Evolutionary conservation across 2,329 filamentous ascomycete genomes (phyloP).

Genomic region (Fusarium anthophilum): DNA sequence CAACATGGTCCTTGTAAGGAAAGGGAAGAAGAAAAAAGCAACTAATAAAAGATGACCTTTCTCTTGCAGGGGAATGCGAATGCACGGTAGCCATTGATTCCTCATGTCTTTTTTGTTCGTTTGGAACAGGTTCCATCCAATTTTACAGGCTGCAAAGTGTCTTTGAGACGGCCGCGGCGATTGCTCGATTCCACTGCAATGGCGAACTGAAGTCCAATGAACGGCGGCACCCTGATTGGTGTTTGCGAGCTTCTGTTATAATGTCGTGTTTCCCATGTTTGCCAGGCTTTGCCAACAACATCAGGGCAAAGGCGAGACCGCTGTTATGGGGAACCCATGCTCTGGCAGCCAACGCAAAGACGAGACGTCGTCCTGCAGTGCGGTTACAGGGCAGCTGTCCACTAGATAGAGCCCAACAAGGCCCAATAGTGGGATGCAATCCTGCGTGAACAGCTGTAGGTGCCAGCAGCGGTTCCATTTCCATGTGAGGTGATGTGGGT

Average conservation of each 20-base stretch:
- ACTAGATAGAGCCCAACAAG: conserved; percentile 31
- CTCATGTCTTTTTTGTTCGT: not conserved
- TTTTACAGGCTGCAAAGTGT: conserved; percentile 15
- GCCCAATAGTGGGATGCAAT: conserved; percentile 23
- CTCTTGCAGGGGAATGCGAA: conserved; percentile 42
- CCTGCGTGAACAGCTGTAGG: conserved; percentile 19
- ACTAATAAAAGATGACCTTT: conserved; percentile 16
- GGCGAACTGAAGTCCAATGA: conserved; percentile 16
- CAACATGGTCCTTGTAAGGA: conserved; percentile 10
- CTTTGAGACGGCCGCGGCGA: conserved; percentile 34
- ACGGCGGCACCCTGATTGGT: conserved; percentile 35
- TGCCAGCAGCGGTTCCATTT: conserved; percentile 30
- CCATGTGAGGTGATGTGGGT: conserved; percentile 30
- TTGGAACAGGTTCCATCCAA: conserved; percentile 11
- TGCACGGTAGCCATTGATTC: conserved; percentile 14
- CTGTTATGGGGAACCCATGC: conserved; percentile 24
- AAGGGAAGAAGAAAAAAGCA: not conserved
- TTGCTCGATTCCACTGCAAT: conserved; percentile 39
- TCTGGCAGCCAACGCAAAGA: conserved; percentile 19
- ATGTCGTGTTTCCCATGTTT: conserved; percentile 18
- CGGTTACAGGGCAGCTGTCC: conserved; percentile 21
- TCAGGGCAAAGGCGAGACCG: conserved; percentile 5
- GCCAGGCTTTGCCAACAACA: conserved; percentile 14
- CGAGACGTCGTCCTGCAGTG: conserved; percentile 7
- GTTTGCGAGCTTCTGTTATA: conserved; percentile 13